These are phyloP conservation scores for Martensiomyces pterosporus DNA, from an alignment of 192 early-diverging fungal genomes.

Conservation along the genomic window DNA sequence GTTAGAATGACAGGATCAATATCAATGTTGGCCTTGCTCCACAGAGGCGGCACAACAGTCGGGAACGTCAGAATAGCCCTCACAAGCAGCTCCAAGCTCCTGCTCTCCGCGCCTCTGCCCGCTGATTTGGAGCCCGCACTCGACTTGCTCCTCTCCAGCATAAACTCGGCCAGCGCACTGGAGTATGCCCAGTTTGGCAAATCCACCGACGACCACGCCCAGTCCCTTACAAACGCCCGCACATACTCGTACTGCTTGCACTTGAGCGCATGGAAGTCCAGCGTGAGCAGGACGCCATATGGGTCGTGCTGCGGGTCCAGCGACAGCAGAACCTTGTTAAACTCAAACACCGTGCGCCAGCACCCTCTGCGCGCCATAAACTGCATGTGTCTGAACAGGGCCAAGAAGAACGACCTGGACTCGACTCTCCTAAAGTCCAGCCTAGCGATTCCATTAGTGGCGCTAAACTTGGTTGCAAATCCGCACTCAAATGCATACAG, in stretches of 20 bases:
- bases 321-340: constrained; percentile 70
- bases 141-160: constrained; percentile 54
- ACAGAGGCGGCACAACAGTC: constrained; percentile 55
- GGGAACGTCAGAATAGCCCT: constrained; percentile 74
- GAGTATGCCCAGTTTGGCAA: constrained; percentile 75
- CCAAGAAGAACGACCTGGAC: constrained; percentile 80
- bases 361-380: constrained; percentile 83
- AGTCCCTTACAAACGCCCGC: constrained; percentile 40
- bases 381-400: constrained; percentile 79
- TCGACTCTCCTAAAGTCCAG: constrained; percentile 69
- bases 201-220: constrained; percentile 41
- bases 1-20: constrained; percentile 54
- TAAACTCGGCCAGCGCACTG: constrained; percentile 71
- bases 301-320: constrained; percentile 78
- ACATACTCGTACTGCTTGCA: constrained; percentile 67
- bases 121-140: constrained; percentile 2
- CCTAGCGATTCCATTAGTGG: constrained; percentile 58
- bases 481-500: constrained; percentile 81
- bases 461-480: constrained; percentile 75
- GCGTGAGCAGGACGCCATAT: constrained; percentile 64
- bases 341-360: constrained; percentile 91
- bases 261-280: constrained; percentile 85
- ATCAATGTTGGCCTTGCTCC: constrained; percentile 60
- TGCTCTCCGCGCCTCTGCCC: neutral
- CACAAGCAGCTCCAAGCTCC: constrained; percentile 54